phyloP scores from a whole-genome alignment of 768 basidiomycete genomes.

The Chlorophyllum brunneum region DNA sequence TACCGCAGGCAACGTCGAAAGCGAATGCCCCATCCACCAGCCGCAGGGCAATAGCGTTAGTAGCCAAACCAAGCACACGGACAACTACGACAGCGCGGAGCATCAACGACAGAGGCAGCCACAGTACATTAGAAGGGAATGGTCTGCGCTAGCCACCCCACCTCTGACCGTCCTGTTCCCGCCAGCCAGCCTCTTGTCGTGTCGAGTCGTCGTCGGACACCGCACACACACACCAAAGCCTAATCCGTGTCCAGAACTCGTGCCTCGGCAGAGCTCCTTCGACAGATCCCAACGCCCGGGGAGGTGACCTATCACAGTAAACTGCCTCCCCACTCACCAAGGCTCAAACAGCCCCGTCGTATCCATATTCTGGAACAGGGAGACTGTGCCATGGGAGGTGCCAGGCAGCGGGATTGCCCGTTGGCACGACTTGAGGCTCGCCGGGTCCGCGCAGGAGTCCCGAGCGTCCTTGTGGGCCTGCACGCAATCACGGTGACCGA shows the following conservation, averaged over 20 bases:
- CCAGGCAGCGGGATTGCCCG: neutral
- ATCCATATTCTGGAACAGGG: constrained; percentile 8
- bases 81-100: too few species aligned
- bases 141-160: too few species aligned
- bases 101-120: too few species aligned
- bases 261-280: neutral
- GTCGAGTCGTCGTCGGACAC: neutral
- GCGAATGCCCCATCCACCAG: neutral
- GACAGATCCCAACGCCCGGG: constrained; percentile 5
- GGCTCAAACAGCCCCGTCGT: neutral
- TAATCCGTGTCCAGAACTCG: constrained; percentile 2
- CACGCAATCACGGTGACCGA: neutral
- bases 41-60: too few species aligned
- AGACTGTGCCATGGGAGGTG: constrained; percentile 1
- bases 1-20: constrained; percentile 8
- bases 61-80: too few species aligned
- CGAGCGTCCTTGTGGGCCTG: constrained; percentile 5
- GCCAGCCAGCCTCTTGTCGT: too few species aligned
- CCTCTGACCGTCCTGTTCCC: neutral
- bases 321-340: neutral
- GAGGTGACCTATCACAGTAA: constrained; percentile 7
- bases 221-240: constrained; percentile 4
- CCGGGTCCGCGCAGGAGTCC: constrained; percentile 1
- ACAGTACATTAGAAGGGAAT: too few species aligned
- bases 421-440: neutral